phyloP scores from a whole-genome alignment of 345 rosid species.

The Rhodamnia rubescens region DNA sequence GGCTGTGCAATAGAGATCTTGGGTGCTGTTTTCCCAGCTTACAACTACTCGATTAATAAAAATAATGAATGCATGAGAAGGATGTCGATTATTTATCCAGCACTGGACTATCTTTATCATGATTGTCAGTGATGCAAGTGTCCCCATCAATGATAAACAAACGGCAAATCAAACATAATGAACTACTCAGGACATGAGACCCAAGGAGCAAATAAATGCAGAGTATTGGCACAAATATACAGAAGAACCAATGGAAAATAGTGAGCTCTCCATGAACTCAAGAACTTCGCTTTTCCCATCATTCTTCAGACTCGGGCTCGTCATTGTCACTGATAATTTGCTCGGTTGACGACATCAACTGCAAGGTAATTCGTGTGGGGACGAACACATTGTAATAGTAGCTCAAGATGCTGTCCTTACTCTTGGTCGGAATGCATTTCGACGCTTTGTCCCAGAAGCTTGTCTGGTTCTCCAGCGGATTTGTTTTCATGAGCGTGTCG shows the following conservation, averaged over 20 bases:
- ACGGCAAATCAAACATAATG: neutral
- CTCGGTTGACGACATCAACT: conserved; percentile 5
- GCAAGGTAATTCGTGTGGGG: conserved; percentile 20
- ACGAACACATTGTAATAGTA: conserved; percentile 35
- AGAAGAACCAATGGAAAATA: neutral
- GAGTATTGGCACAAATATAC: neutral
- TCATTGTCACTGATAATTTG: conserved; percentile 33
- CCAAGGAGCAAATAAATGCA: neutral
- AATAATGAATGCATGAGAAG: too few species aligned
- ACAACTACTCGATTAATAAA: too few species aligned
- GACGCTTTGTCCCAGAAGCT: conserved; percentile 18
- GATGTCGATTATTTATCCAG: too few species aligned
- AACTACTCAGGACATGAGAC: neutral
- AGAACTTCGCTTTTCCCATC: neutral
- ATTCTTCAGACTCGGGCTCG: neutral
- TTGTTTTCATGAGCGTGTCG: conserved; percentile 11
- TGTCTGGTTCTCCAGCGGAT: conserved; percentile 3
- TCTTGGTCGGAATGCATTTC: conserved; percentile 15
- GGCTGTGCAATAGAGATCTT: too few species aligned
- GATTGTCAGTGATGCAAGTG: neutral
- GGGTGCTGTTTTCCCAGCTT: too few species aligned
- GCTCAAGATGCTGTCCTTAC: conserved; percentile 13
- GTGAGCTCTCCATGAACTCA: neutral
- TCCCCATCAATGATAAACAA: neutral
- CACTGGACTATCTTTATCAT: too few species aligned